Evolutionary conservation across 164 flowering plant genomes (phyloP).

Genomic region (Chloranthus sessilifolius): DNA sequence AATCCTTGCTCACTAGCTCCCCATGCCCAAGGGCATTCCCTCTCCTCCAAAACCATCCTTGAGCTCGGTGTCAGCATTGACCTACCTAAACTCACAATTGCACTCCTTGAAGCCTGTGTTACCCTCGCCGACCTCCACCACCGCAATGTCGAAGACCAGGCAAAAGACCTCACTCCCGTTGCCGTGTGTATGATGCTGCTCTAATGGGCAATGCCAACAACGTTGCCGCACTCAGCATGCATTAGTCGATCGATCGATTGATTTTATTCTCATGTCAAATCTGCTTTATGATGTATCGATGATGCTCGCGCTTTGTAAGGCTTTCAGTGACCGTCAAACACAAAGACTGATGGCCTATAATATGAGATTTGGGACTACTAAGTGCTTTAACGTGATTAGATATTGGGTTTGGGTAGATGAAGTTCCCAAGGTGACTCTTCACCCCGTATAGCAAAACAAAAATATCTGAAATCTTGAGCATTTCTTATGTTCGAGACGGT

Average conservation of each 20-base stretch:
- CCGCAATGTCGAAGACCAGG: conserved; percentile 16
- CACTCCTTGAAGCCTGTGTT: conserved; percentile 6
- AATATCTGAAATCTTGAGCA: conserved; percentile 10
- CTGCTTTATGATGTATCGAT: conserved; percentile 8
- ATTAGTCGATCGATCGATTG: conserved; percentile 11
- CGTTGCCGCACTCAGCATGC: conserved; percentile 1
- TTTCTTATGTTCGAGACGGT: background rate
- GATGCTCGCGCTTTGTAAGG: conserved; percentile 3
- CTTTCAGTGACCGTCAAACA: conserved; percentile 5
- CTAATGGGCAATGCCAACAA: conserved; percentile 7
- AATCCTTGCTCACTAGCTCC: conserved; percentile 17
- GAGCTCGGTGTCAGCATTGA: conserved; percentile 16
- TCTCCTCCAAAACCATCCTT: conserved; percentile 8
- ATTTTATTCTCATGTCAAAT: conserved; percentile 14
- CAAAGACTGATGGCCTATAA: conserved; percentile 13
- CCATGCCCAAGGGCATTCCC: conserved; percentile 10
- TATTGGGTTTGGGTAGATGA: conserved; percentile 12
- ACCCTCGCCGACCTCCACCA: conserved; percentile 16
- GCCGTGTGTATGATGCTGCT: conserved; percentile 10
- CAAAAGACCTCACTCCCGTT: background rate
- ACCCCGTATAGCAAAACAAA: conserved; percentile 16
- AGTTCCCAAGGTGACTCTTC: conserved; percentile 2
- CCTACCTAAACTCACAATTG: conserved; percentile 12
- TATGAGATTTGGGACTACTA: conserved; percentile 11
- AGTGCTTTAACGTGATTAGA: conserved; percentile 9